Evolutionary conservation across 2,329 filamentous ascomycete genomes (phyloP).

Genomic region (Emmonsiellopsis sp.): DNA sequence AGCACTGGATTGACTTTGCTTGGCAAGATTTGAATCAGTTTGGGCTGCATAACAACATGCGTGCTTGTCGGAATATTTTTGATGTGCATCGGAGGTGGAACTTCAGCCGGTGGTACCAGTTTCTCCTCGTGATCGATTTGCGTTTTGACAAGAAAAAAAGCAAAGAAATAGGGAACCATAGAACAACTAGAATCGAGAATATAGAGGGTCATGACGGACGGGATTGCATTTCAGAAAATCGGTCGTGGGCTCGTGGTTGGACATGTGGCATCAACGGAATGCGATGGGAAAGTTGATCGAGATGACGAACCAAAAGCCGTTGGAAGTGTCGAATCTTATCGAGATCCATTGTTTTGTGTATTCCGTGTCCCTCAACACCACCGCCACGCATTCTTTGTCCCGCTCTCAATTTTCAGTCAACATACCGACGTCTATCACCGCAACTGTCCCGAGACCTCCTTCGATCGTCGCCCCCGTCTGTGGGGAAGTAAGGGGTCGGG

Average conservation of each 20-base stretch:
- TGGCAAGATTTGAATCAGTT: background rate
- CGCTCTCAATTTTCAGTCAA: background rate
- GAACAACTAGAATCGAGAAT: background rate
- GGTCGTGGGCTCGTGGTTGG: background rate
- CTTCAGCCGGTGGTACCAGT: background rate
- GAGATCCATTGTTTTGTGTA: background rate
- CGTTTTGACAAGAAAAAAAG: background rate
- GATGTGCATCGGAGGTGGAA: background rate
- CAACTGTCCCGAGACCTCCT: too few relatives aligned
- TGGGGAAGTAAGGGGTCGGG: too few relatives aligned
- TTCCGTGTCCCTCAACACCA: background rate
- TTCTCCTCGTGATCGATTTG: background rate
- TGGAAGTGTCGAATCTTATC: background rate
- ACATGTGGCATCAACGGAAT: conserved; percentile 1
- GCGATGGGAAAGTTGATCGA: background rate
- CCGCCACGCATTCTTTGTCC: conserved; percentile 1
- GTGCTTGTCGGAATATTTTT: conserved; percentile 3
- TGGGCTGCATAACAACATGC: background rate
- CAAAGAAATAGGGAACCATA: background rate
- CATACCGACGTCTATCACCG: too few relatives aligned
- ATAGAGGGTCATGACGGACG: background rate
- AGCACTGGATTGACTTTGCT: background rate
- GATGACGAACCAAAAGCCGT: background rate
- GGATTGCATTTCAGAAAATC: background rate
- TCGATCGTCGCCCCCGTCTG: too few relatives aligned